Base-by-base conservation (phyloP, 768 basidiomycete species). In the Psilocybe azurescens region DNA sequence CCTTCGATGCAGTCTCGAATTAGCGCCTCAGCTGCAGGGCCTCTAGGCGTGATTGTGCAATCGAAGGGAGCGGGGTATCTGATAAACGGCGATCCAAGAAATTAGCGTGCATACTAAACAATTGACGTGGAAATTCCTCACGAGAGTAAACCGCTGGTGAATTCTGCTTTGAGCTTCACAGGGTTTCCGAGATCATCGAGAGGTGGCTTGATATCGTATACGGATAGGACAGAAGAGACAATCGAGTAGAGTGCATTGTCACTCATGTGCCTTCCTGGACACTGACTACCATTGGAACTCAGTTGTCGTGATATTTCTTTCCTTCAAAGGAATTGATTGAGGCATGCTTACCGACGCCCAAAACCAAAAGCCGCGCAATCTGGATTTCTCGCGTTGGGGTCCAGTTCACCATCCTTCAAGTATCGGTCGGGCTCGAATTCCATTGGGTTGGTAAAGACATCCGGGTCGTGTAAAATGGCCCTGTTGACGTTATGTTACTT, bases 391-490 rank as follows among this genome's bases (percentile, higher is more conserved):
- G 68, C 67, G 36, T 67, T 46, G 0, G 67, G 63, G 57, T 72
- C 67, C 24, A 69, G 63, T 49, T 72, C 53, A 14, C 64, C 66
- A 29, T 67, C 58, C 38, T 70, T 72, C 28, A 76, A 63, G 56
- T 72, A 77, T 5, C 74, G 67, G 28, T 75, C 74, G 1, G 75
- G 76, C 18, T 69, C 65, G 46, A 70, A 76, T 14, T 68, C 67
- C n/a, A 66, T 49, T 4, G 84, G 80, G 48, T 81, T 65, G 2
- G 72, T 62, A 56, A 80, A 85, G 4, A 74, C 68, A 24, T 68
- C 53, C 11, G 72, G 66, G 61, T 85, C 79, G 77, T 81, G 68
- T n/a, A 70, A 53, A 11, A 68, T 68, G 8, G 65, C 60, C 67
- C 67, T 68, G 8, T 44, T 11, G 41, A 44, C 4, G 14, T 44